Conservation (phyloP, 2,329 filamentous ascomycete genomes). For the Albophoma yamanashiensis region DNA sequence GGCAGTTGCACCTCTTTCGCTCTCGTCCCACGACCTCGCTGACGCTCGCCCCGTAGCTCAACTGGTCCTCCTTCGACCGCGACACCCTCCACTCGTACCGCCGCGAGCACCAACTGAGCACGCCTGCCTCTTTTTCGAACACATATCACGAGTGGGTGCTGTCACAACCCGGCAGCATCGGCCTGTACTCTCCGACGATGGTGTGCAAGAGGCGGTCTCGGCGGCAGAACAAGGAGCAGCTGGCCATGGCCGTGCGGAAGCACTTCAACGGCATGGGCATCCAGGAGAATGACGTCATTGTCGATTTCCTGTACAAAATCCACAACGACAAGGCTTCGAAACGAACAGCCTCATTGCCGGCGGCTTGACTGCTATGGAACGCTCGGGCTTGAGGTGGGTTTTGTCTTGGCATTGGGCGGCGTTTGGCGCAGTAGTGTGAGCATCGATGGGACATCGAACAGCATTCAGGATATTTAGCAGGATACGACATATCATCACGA, state of each 20-base stretch:
- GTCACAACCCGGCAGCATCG: conserved; percentile 52
- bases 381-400: not conserved
- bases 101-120: conserved; percentile 59
- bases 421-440: not conserved
- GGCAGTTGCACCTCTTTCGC: conserved; percentile 1
- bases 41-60: conserved; percentile 28
- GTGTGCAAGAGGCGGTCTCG: conserved; percentile 51
- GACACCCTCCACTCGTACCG: conserved; percentile 65
- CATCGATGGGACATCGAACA: not conserved
- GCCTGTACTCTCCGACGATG: conserved; percentile 67
- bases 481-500: not conserved
- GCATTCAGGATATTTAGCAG: not conserved
- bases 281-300: conserved; percentile 73
- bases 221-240: conserved; percentile 59
- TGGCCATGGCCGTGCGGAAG: conserved; percentile 64
- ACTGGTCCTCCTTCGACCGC: conserved; percentile 60
- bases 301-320: conserved; percentile 66
- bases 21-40: not conserved
- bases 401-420: not conserved
- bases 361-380: conserved; percentile 3
- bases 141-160: conserved; percentile 53
- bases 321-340: conserved; percentile 20
- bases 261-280: conserved; percentile 75
- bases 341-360: conserved; percentile 14
- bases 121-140: conserved; percentile 58